Conservation (phyloP, 1,284 basidiomycete genomes). For the Tetrapyrgos nigripes region DNA sequence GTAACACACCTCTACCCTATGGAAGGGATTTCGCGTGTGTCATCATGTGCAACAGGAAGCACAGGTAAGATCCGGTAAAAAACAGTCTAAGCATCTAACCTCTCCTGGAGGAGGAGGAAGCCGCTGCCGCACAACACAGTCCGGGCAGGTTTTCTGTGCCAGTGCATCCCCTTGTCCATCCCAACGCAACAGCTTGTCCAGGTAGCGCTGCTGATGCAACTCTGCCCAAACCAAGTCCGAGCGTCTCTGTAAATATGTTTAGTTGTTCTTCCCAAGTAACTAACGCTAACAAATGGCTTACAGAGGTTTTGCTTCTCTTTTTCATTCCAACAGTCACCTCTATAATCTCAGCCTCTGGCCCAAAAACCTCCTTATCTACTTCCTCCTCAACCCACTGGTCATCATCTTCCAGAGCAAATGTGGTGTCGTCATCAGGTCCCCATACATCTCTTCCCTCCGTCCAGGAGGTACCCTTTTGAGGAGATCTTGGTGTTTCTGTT, state of each 20-base stretch:
- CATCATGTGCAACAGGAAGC: not conserved
- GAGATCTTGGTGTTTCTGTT: not conserved
- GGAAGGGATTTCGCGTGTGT: not conserved
- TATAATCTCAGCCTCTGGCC: not conserved
- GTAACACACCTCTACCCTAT: constrained; percentile 4
- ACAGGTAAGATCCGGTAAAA: not conserved
- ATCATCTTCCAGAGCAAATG: not conserved
- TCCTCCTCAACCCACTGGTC: not conserved
- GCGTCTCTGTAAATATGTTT: not conserved
- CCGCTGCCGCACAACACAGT: not conserved
- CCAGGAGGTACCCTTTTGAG: not conserved
- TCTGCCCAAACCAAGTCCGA: not conserved
- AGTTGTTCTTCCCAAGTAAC: not conserved
- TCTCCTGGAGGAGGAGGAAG: not conserved
- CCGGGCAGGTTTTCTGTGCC: not conserved
- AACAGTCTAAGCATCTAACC: not conserved
- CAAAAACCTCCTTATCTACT: not conserved
- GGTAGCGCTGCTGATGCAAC: not conserved
- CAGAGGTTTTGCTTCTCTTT: not conserved
- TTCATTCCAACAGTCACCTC: not conserved
- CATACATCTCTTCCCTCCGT: not conserved
- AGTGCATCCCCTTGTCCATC: not conserved
- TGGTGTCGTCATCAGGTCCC: not conserved
- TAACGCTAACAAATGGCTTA: not conserved
- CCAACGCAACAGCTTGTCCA: not conserved